Base-by-base conservation (phyloP, 2,329 filamentous ascomycete genomes). In the Talaromyces verruculosus region DNA sequence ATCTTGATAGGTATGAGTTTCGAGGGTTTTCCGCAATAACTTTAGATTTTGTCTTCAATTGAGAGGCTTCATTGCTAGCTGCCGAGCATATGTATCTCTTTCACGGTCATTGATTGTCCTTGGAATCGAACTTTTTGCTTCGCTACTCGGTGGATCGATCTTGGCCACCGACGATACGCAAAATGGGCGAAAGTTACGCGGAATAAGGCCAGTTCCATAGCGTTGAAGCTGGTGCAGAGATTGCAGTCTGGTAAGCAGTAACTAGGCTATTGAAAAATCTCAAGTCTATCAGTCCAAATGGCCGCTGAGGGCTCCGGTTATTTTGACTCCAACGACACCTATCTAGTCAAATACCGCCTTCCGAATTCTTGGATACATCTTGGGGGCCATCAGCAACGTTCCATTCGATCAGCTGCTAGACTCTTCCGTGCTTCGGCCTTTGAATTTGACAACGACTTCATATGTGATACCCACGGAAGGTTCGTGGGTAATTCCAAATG, bases 371-470 rank as follows among this genome's bases (percentile, higher is more conserved):
- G 80, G 68, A 51, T 80, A 75, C 72, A 79, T 72, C 30, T 72
- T 77, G 43, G 81, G 77, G 70, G 76, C 71, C 3, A 78, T 83
- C 6, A 57, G 35, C n/a, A 41, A 79, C 77, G 0, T 75, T 76
- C 2, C 74, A 77, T 49, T 68, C 72, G 0, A 82, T 45, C 68
- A 76, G 0, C 68, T 80, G 0, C 65, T 83, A 1, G 63, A 77
- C 17, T 69, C 77, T 2, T 71, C 74, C 2, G 63, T 84, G 8
- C 71, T 81, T 28, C 69, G 75, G 30, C 78, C 80, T 2, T 72
- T 84, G 7, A 73, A 74, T 1, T 69, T 84, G 22, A 79, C 79
- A 72, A 67, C 71, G 72, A 65, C 74, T 63, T 49, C 71, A 71
- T 28, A 74, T 75, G 5, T 67, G 69, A 17, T 68, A 69, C 61